Evolutionary conservation across 1,284 basidiomycete genomes (phyloP).

Genomic region (Ustilago tritici): DNA sequence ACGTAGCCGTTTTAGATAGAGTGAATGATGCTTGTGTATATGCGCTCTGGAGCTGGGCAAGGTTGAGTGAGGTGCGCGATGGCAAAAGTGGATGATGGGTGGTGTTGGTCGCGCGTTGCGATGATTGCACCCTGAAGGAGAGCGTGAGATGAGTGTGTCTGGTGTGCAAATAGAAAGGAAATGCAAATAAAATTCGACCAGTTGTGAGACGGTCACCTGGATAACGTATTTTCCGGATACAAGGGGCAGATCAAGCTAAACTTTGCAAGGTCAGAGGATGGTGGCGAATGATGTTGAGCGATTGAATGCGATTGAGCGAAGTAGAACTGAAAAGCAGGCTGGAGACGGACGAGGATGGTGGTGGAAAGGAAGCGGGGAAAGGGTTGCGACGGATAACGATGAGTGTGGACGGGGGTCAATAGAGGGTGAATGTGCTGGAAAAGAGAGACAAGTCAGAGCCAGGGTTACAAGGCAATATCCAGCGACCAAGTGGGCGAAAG

Average conservation of each 20-base stretch:
- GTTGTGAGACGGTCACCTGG: not conserved
- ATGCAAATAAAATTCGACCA: conserved; percentile 1
- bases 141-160: conserved; percentile 7
- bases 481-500: conserved; percentile 5
- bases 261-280: not conserved
- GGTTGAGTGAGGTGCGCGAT: not conserved
- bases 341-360: conserved; percentile 2
- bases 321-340: not conserved
- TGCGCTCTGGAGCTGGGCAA: no score
- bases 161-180: not conserved
- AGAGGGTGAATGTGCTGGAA: not conserved
- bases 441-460: not conserved
- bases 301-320: not conserved
- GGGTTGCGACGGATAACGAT: conserved; percentile 50
- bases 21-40: no score
- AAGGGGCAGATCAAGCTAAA: not conserved
- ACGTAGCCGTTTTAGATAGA: no score
- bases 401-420: conserved; percentile 24
- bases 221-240: not conserved
- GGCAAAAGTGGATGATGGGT: not conserved
- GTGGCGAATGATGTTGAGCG: not conserved
- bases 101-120: not conserved
- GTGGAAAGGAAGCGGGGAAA: conserved; percentile 23
- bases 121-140: conserved; percentile 4
- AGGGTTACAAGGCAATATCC: not conserved